Evolutionary conservation across 2,329 filamentous ascomycete genomes (phyloP).

Genomic region (Sclerotinia subarctica): DNA sequence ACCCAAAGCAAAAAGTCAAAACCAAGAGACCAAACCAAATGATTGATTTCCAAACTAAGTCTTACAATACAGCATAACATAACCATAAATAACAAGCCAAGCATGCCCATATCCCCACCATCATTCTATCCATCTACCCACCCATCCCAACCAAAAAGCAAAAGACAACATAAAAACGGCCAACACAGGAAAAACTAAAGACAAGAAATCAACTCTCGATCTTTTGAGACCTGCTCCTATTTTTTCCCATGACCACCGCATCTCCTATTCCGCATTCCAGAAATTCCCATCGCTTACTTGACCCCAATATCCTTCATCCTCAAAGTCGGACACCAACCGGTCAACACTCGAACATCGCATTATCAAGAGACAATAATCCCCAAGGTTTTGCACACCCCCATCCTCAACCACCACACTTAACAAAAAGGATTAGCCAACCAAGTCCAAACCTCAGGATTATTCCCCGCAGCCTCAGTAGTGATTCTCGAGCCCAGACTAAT

Average conservation of each 20-base stretch:
- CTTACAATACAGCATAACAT: background rate
- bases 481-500: background rate
- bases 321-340: background rate
- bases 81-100: background rate
- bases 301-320: too few species aligned
- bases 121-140: background rate
- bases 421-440: background rate
- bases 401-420: background rate
- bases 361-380: too few species aligned
- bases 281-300: fast-evolving
- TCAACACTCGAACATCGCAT: too few species aligned
- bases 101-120: background rate
- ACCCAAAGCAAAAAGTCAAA: background rate
- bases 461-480: background rate
- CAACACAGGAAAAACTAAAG: background rate
- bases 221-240: background rate
- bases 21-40: background rate
- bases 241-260: background rate
- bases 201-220: slow-evolving; percentile 9
- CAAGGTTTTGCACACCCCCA: background rate
- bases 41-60: background rate
- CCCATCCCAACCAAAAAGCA: background rate
- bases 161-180: background rate
- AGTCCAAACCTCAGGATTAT: background rate
- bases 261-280: background rate